A percentile compares a stretch with the other conserved stretches of the same genome.
Conservation (phyloP, 352 stramenopile species). For the Globisporangium iwayamae region DNA sequence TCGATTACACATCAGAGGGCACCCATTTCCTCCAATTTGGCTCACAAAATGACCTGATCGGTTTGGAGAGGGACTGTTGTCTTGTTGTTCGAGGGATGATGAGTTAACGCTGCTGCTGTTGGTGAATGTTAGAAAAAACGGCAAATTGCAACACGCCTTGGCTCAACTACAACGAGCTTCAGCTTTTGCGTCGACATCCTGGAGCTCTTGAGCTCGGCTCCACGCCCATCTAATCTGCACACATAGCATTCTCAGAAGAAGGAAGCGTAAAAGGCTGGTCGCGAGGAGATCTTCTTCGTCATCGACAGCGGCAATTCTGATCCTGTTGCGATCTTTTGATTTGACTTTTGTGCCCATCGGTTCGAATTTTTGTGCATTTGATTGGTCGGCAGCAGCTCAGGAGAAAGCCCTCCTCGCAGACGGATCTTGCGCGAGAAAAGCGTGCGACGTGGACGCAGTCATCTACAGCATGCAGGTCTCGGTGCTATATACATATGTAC, state of each 20-base stretch:
- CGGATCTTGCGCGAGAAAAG: neutral
- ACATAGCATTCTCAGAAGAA: constrained; percentile 1
- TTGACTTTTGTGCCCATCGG: neutral
- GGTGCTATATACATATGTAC: neutral
- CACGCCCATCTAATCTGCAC: neutral
- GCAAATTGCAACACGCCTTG: neutral
- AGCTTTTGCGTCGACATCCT: constrained; percentile 3
- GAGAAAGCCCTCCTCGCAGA: neutral
- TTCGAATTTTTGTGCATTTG: constrained; percentile 9
- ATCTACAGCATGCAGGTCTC: constrained; percentile 13
- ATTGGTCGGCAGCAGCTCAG: constrained; percentile 4
- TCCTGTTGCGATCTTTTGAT: constrained; percentile 12
- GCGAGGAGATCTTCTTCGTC: constrained; percentile 5
- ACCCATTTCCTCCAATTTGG: neutral
- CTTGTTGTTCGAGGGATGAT: constrained; percentile 5
- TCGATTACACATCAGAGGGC: constrained; percentile 2
- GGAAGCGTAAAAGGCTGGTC: neutral
- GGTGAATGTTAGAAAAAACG: constrained; percentile 3
- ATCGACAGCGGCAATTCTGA: constrained; percentile 4
- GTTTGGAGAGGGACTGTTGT: neutral
- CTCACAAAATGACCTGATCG: neutral
- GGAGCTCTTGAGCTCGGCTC: neutral
- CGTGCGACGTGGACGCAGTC: constrained; percentile 6
- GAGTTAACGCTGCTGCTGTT: constrained; percentile 9
- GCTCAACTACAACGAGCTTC: neutral